Conservation (phyloP, 2,329 filamentous ascomycete species). For the Aspergillus japonicus region DNA sequence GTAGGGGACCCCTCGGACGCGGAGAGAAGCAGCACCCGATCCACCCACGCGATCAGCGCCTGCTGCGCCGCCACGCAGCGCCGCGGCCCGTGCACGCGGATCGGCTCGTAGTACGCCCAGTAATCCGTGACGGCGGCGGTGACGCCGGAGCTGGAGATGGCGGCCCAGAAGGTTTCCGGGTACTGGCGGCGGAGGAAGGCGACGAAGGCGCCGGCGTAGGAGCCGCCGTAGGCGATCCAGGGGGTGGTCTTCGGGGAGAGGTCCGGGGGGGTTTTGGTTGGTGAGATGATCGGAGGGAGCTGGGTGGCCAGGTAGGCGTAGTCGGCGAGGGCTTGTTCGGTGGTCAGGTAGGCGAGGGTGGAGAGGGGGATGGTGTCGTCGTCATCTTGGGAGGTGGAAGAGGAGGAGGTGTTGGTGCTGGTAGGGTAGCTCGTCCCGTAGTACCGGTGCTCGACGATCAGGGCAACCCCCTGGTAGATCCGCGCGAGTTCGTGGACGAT, state of each 20-base stretch:
- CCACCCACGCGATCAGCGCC: conserved; percentile 58
- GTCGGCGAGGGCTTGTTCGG: conserved; percentile 79
- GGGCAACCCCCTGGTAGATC: conserved; percentile 70
- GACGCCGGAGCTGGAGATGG: conserved; percentile 78
- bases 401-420: conserved; percentile 25
- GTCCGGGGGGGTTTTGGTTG: conserved; percentile 57
- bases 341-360: conserved; percentile 55
- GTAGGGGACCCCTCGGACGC: too few relatives aligned
- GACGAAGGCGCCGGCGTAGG: conserved; percentile 77
- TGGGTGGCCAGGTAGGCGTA: conserved; percentile 76
- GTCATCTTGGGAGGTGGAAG: conserved; percentile 63
- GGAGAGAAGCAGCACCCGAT: conserved; percentile 47
- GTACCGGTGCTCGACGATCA: conserved; percentile 84
- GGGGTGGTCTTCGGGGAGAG: conserved; percentile 65
- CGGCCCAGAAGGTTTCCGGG: conserved; percentile 73
- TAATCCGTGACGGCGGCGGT: conserved; percentile 75
- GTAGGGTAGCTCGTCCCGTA: conserved; percentile 74
- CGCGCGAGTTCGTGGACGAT: conserved; percentile 69
- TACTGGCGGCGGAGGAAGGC: conserved; percentile 75
- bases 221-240: conserved; percentile 79
- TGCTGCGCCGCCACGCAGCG: conserved; percentile 66
- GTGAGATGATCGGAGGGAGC: conserved; percentile 68
- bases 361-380: conserved; percentile 58
- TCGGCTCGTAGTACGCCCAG: conserved; percentile 64
- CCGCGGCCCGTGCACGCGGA: conserved; percentile 55